phyloP scores from a whole-genome alignment of 2,329 filamentous ascomycete species.

The Hortaea werneckii region DNA sequence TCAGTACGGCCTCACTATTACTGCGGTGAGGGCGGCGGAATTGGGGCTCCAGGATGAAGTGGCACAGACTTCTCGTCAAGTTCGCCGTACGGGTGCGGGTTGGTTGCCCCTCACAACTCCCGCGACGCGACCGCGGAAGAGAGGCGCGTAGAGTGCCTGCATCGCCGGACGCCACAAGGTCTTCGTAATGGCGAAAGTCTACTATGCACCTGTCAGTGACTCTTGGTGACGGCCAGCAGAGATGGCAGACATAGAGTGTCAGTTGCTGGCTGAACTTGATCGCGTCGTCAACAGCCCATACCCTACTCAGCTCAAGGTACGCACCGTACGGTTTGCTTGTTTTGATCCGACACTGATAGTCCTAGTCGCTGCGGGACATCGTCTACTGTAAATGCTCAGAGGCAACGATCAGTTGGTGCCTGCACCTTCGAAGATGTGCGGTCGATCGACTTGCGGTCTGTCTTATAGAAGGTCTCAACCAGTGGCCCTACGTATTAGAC shows the following conservation, averaged over 20 bases:
- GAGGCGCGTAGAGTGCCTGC: constrained; percentile 6
- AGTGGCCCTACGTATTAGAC: constrained; percentile 41
- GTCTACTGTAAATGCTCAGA: constrained; percentile 22
- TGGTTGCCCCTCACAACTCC: not conserved
- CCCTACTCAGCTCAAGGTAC: constrained; percentile 23
- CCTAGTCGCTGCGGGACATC: constrained; percentile 23
- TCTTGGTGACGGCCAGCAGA: constrained; percentile 1
- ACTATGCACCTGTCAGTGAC: not conserved
- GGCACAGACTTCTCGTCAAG: too few relatives aligned
- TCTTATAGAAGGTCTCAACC: constrained; percentile 40
- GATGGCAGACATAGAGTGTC: not conserved
- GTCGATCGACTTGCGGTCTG: constrained; percentile 35
- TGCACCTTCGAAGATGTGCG: constrained; percentile 40
- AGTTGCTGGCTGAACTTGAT: constrained; percentile 17
- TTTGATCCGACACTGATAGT: not conserved
- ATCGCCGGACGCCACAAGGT: not conserved
- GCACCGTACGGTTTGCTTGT: not conserved
- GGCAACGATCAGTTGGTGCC: constrained; percentile 35
- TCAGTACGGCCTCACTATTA: too few relatives aligned
- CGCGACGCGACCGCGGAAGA: not conserved
- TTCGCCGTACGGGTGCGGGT: too few relatives aligned
- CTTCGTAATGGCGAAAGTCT: not conserved
- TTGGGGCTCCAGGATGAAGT: too few relatives aligned
- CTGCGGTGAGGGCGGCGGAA: too few relatives aligned
- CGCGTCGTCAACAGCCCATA: constrained; percentile 23